Evolutionary conservation across 2,329 filamentous ascomycete genomes (phyloP).

Genomic region (Aspergillus chevalieri): DNA sequence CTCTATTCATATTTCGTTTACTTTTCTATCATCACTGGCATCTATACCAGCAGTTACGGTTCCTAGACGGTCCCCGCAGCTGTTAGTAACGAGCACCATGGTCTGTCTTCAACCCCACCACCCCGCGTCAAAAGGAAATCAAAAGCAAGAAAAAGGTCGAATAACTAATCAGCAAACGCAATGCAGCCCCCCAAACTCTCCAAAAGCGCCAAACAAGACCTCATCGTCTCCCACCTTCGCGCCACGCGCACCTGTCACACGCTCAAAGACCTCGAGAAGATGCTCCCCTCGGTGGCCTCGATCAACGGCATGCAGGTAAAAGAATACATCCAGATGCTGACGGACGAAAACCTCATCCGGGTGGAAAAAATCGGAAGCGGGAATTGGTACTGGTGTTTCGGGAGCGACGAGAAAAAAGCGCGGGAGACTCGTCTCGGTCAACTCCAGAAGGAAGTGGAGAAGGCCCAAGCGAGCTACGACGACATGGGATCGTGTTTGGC

Average conservation of each 20-base stretch:
- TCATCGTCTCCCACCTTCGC: conserved; percentile 56
- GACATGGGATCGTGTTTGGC: conserved; percentile 32
- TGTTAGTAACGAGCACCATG: neutral
- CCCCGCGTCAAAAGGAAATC: neutral
- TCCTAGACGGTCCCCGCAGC: too few relatives aligned
- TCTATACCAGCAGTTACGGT: too few relatives aligned
- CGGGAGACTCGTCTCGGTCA: conserved; percentile 30
- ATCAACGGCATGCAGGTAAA: conserved; percentile 63
- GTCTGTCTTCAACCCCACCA: neutral
- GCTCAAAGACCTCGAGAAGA: conserved; percentile 63
- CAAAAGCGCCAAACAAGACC: conserved; percentile 52
- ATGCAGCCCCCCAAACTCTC: conserved; percentile 48
- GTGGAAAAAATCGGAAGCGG: conserved; percentile 65
- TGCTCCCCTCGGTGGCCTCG: conserved; percentile 54
- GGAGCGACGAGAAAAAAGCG: conserved; percentile 50
- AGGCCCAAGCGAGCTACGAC: conserved; percentile 21
- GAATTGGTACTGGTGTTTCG: conserved; percentile 68
- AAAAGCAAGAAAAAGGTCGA: neutral
- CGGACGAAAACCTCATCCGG: conserved; percentile 56
- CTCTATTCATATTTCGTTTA: too few relatives aligned
- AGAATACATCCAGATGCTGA: conserved; percentile 58
- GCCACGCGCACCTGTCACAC: conserved; percentile 56
- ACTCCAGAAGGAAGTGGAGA: conserved; percentile 25
- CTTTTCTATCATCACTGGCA: too few relatives aligned
- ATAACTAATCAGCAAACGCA: neutral